phyloP scores from a whole-genome alignment of 306 rosid species.

The Lathyrus sativus region DNA sequence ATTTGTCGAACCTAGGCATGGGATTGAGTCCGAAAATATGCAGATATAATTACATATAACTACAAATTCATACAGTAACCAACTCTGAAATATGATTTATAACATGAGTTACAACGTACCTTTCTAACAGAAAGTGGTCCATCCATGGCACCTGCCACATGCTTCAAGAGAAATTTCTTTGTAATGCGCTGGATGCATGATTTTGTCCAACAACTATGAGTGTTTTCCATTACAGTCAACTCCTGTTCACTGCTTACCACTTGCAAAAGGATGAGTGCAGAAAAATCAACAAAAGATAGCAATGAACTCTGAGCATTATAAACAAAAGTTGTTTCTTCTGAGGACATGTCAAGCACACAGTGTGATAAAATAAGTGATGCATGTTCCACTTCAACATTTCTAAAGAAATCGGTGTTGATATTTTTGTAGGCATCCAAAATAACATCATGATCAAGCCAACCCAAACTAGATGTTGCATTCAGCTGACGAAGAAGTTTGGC shows the following conservation, averaged over 20 bases:
- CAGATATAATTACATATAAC: constrained; percentile 5
- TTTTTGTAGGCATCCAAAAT: constrained; percentile 59
- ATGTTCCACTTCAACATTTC: constrained; percentile 56
- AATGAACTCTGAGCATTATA: constrained; percentile 62
- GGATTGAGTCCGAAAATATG: constrained; percentile 10
- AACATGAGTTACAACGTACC: constrained; percentile 49
- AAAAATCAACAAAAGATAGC: constrained; percentile 77
- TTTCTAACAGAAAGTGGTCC: constrained; percentile 56
- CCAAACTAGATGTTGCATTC: constrained; percentile 77
- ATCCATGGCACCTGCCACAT: constrained; percentile 80
- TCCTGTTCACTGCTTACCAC: constrained; percentile 46
- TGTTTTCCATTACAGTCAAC: constrained; percentile 38
- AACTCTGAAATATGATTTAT: constrained; percentile 16
- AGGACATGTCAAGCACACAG: constrained; percentile 86
- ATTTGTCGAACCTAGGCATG: constrained; percentile 5
- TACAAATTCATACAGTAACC: constrained; percentile 19
- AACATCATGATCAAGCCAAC: constrained; percentile 71
- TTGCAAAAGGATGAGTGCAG: constrained; percentile 53
- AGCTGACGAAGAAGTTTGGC: constrained; percentile 70
- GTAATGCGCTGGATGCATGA: constrained; percentile 54
- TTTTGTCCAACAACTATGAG: constrained; percentile 62
- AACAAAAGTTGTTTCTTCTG: constrained; percentile 69
- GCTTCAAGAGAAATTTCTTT: constrained; percentile 76
- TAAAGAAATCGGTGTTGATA: constrained; percentile 63
- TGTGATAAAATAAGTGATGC: constrained; percentile 80